Conservation (phyloP, 2,329 filamentous ascomycete genomes). For the Penicillium sp. region DNA sequence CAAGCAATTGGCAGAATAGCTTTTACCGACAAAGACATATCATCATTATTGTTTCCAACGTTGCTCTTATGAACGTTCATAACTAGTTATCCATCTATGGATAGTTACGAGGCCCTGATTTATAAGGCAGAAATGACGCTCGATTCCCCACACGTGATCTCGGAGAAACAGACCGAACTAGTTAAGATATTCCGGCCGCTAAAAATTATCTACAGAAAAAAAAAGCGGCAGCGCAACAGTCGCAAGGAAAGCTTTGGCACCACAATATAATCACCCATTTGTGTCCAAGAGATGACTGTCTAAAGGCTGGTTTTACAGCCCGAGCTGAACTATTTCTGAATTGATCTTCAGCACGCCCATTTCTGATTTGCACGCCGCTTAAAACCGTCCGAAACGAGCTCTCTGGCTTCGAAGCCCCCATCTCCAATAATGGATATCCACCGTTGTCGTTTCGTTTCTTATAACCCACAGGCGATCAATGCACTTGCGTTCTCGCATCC, state of each 20-base stretch:
- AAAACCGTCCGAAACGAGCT: constrained; percentile 11
- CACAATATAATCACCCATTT: constrained; percentile 8
- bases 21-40: background rate
- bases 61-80: background rate
- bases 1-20: too few relatives aligned
- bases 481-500: constrained; percentile 89
- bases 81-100: background rate
- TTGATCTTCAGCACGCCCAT: constrained; percentile 14
- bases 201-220: constrained; percentile 30
- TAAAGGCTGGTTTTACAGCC: constrained; percentile 18
- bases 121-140: background rate
- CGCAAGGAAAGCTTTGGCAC: constrained; percentile 15
- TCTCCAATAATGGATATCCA: constrained; percentile 78
- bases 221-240: constrained; percentile 24
- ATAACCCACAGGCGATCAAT: constrained; percentile 88
- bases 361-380: constrained; percentile 8
- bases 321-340: constrained; percentile 13
- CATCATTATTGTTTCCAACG: background rate
- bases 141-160: background rate
- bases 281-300: constrained; percentile 18
- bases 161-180: constrained; percentile 7
- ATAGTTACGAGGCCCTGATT: constrained; percentile 1
- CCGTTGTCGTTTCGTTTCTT: constrained; percentile 92
- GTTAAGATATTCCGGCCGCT: constrained; percentile 27
- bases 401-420: constrained; percentile 15